Base-by-base conservation (phyloP, 805 yeast species). In the Lachancea lanzarotensis region DNA sequence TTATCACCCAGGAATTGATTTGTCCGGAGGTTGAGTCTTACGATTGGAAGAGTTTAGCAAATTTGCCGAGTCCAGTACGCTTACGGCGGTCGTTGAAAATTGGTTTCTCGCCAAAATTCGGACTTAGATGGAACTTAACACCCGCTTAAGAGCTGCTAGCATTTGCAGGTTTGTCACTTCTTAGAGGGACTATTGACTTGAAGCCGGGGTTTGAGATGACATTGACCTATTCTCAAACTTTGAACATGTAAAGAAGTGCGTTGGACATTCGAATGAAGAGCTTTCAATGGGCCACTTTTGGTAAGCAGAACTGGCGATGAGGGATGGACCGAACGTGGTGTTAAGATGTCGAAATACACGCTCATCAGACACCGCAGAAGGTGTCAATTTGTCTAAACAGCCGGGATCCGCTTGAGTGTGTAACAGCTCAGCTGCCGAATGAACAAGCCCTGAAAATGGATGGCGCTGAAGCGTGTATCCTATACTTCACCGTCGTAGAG, bases 361-460 rank as follows among this genome's bases (percentile, higher is more conserved):
- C 71, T 65, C 66, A 65, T 66, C 67, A 64, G 68, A 65, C 66
- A 63, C 70, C 71, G 65, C 69, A 67, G 66, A 63, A 65, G 70
- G 71, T 66, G 69, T 66, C 66, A 62, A 68, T 64, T 62, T 65
- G 61, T 63, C 62, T 57, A 67, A 70, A 64, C 64, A 61, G 68
- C 73, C 72, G 74, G 75, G 69, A 73, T 70, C 75, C 76, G 74
- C 75, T 71, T 71, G 76, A 70, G 68, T 70, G 72, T 66, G 70
- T 63, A 61, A 65, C 66, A 64, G 70, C 75, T 71, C 76, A 72
- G 76, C 76, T 74, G 74, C 68, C 68, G 71, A 66, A 67, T 67
- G 70, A 63, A 63, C 66, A 63, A 65, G 68, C 69, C 69, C 69
- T 65, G 69, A 65, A 65, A 65, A 66, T 63, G 69, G 69, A 61